Conservation (phyloP, 306 rosid genomes). For the Prunus kanzakura region DNA sequence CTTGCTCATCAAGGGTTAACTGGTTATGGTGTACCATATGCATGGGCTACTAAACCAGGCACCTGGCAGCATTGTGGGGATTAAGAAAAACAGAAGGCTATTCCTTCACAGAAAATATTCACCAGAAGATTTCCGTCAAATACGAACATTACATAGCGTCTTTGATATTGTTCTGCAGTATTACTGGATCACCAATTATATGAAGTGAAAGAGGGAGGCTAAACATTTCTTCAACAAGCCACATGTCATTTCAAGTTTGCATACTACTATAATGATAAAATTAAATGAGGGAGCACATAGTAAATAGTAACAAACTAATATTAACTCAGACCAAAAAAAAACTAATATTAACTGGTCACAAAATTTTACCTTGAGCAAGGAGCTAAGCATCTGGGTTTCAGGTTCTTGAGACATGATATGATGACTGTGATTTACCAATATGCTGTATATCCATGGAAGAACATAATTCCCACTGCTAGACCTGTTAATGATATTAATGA, state of each 20-base stretch:
- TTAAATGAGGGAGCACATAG: not conserved
- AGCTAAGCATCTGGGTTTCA: slow-evolving; percentile 42
- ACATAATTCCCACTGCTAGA: slow-evolving; percentile 54
- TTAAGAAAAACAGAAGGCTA: not conserved
- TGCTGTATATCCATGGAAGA: slow-evolving; percentile 83
- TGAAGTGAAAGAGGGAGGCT: not conserved
- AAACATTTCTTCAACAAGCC: not conserved
- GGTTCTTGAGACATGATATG: slow-evolving; percentile 48
- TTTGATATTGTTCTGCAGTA: not conserved
- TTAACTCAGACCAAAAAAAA: not conserved
- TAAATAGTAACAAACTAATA: not conserved
- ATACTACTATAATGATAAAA: not conserved
- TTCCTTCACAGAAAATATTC: not conserved
- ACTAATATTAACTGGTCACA: not conserved
- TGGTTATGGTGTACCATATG: not conserved
- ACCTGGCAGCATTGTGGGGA: not conserved
- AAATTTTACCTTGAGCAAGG: slow-evolving; percentile 58
- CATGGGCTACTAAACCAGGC: not conserved
- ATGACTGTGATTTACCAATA: slow-evolving; percentile 63
- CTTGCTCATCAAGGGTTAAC: not conserved
- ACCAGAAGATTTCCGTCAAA: not conserved
- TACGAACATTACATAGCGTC: not conserved
- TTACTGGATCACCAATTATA: not conserved
- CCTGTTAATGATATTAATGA: slow-evolving; percentile 48
- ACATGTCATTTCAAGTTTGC: not conserved